Conservation (phyloP, 1,284 basidiomycete species). For the Puccinia horiana region DNA sequence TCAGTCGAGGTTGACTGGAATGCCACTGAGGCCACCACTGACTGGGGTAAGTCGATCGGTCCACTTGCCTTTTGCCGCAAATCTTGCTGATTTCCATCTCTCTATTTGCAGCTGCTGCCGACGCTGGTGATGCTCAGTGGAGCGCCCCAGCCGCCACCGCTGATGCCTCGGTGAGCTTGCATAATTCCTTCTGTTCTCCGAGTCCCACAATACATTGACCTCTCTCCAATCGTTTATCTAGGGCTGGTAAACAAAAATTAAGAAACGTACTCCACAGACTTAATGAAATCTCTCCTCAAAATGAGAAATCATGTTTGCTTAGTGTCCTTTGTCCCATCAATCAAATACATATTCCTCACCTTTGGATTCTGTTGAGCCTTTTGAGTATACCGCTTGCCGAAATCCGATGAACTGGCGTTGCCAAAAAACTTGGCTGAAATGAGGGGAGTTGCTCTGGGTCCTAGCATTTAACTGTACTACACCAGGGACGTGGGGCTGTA, state of each 20-base stretch:
- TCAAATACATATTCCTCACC: too few species aligned
- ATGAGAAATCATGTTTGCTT: too few species aligned
- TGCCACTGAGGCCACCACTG: slow-evolving; percentile 63
- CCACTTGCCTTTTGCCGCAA: not conserved
- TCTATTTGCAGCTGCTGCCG: slow-evolving; percentile 23
- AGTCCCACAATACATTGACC: not conserved
- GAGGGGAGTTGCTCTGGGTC: too few species aligned
- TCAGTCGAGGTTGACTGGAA: slow-evolving; percentile 60
- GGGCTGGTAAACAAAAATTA: not conserved
- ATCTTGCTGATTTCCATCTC: too few species aligned
- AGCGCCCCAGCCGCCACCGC: slow-evolving; percentile 19
- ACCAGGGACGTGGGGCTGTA: too few species aligned
- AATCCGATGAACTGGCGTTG: too few species aligned
- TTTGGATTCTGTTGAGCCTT: too few species aligned
- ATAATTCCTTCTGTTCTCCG: not conserved
- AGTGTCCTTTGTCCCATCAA: too few species aligned
- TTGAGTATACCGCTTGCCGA: too few species aligned
- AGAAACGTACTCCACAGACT: not conserved
- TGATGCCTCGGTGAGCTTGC: not conserved
- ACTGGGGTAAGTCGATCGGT: slow-evolving; percentile 66
- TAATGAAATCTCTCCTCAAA: too few species aligned
- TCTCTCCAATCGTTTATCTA: not conserved
- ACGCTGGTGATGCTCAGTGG: slow-evolving; percentile 36
- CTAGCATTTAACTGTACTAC: too few species aligned
- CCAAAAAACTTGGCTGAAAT: too few species aligned